Conservation (phyloP, 2,329 filamentous ascomycete species). For the Exophiala spinifera region DNA sequence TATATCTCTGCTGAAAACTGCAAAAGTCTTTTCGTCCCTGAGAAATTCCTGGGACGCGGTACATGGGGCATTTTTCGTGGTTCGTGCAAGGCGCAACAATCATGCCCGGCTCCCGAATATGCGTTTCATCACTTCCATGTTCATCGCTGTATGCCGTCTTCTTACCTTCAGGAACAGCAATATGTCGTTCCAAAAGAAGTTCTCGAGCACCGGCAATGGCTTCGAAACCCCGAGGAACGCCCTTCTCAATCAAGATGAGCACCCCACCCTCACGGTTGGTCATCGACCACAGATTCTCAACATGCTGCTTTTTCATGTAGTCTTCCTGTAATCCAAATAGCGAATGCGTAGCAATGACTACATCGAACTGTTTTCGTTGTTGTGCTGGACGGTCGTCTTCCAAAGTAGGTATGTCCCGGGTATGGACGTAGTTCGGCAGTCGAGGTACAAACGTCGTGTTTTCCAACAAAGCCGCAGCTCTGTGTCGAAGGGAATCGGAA, state of each 20-base stretch:
- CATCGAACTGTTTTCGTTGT: conserved; percentile 75
- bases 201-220: conserved; percentile 81
- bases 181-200: conserved; percentile 71
- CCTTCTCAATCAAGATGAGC: conserved; percentile 85
- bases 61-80: conserved; percentile 86
- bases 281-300: conserved; percentile 87
- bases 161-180: conserved; percentile 49
- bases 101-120: conserved; percentile 53
- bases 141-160: conserved; percentile 33
- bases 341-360: conserved; percentile 85
- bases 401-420: conserved; percentile 55
- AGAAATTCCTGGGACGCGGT: conserved; percentile 65
- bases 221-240: conserved; percentile 86
- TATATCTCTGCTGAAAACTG: conserved; percentile 84
- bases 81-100: conserved; percentile 74
- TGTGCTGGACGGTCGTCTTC: conserved; percentile 54
- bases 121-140: conserved; percentile 29
- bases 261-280: conserved; percentile 81
- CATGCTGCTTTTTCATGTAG: conserved; percentile 70
- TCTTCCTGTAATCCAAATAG: conserved; percentile 74
- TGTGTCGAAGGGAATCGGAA: conserved; percentile 69
- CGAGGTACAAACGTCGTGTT: conserved; percentile 91
- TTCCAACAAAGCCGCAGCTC: conserved; percentile 72
- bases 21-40: conserved; percentile 83
- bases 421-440: conserved; percentile 78